phyloP scores from a whole-genome alignment of 2,329 filamentous ascomycete genomes.

The Aspergillus pseudoterreus region DNA sequence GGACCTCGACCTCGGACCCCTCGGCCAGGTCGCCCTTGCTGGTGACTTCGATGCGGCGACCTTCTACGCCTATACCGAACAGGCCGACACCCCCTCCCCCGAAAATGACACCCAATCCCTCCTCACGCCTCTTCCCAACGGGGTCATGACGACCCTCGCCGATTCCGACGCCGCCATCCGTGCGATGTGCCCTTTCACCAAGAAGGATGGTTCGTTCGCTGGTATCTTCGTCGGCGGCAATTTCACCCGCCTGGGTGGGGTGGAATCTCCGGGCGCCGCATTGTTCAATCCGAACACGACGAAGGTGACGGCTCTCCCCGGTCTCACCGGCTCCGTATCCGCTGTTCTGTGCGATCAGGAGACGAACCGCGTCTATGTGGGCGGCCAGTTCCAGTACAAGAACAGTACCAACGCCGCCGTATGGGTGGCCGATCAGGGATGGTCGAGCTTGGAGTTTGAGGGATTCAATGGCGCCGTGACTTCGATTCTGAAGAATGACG shows the following conservation, averaged over 20 bases:
- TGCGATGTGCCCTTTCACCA: constrained; percentile 78
- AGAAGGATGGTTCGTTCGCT: constrained; percentile 62
- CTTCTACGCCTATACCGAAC: constrained; percentile 78
- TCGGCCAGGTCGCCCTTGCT: constrained; percentile 80
- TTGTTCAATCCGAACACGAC: constrained; percentile 72
- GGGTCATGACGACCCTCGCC: constrained; percentile 70
- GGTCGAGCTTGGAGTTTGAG: constrained; percentile 79
- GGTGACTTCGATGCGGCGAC: constrained; percentile 92
- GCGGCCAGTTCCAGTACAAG: constrained; percentile 74
- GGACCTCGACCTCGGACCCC: constrained; percentile 64
- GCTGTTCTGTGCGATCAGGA: constrained; percentile 77
- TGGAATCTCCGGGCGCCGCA: constrained; percentile 73
- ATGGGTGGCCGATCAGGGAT: constrained; percentile 67
- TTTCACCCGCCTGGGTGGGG: constrained; percentile 82
- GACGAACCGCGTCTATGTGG: constrained; percentile 79
- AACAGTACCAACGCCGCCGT: constrained; percentile 88
- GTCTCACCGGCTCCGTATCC: constrained; percentile 77
- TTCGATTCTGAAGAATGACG: constrained; percentile 74
- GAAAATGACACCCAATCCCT: constrained; percentile 79
- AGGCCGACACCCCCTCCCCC: constrained; percentile 59
- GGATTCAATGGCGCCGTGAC: constrained; percentile 92
- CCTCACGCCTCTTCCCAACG: constrained; percentile 78
- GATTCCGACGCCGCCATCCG: constrained; percentile 79
- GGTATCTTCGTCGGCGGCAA: constrained; percentile 87
- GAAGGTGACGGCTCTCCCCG: constrained; percentile 68